Conservation (phyloP, 2,329 filamentous ascomycete genomes). For the Neofusicoccum parvum region DNA sequence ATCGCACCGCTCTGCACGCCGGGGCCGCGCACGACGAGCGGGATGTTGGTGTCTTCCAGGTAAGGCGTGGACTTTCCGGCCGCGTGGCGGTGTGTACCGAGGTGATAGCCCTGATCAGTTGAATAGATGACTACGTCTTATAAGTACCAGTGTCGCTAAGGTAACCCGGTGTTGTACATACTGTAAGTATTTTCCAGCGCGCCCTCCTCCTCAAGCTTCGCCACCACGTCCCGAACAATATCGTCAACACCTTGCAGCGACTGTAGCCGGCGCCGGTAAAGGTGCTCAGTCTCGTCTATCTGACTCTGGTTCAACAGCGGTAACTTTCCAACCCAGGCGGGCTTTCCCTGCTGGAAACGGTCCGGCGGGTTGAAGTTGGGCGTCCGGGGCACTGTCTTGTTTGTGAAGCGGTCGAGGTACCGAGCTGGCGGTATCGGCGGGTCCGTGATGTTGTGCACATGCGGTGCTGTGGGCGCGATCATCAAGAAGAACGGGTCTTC, state of each 20-base stretch:
- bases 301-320: constrained; percentile 24
- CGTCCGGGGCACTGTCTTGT: constrained; percentile 3
- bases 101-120: constrained; percentile 34
- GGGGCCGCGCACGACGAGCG: constrained; percentile 34
- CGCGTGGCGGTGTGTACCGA: constrained; percentile 29
- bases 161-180: not conserved
- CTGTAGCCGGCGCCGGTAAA: constrained; percentile 28
- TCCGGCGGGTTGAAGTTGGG: constrained; percentile 29
- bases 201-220: constrained; percentile 30
- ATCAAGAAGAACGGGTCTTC: constrained; percentile 28
- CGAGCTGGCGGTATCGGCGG: constrained; percentile 24
- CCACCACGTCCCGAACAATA: constrained; percentile 36
- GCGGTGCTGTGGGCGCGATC: constrained; percentile 28
- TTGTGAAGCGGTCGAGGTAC: constrained; percentile 25
- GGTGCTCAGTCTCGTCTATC: constrained; percentile 25
- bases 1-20: constrained; percentile 26
- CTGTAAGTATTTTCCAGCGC: constrained; percentile 31
- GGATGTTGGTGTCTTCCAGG: constrained; percentile 36
- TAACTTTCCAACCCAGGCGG: not conserved
- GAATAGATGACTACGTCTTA: constrained; percentile 27
- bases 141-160: too few relatives aligned
- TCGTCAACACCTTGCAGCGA: constrained; percentile 37
- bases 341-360: not conserved
- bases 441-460: constrained; percentile 22
- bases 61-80: constrained; percentile 33